These are phyloP conservation scores for Yamadazyma takamatsuzukensis DNA, from an alignment of 805 yeast genomes.

Conservation along the genomic window DNA sequence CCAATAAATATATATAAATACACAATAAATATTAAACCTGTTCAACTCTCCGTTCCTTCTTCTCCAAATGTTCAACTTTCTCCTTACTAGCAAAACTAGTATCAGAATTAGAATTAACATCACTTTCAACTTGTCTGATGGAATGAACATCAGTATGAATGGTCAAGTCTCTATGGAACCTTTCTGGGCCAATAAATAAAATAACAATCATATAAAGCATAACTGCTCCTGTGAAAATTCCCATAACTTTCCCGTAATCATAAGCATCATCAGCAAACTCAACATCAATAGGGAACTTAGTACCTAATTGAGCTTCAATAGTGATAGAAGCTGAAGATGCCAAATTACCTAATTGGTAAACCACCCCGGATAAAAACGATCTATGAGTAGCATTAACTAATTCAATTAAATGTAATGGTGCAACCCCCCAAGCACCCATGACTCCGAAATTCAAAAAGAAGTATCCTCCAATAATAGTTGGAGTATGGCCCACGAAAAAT, in stretches of 20 bases:
- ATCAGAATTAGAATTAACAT: constrained; percentile 2
- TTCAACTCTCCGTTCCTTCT: background rate
- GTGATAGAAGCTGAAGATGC: constrained; percentile 71
- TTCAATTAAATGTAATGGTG: constrained; percentile 62
- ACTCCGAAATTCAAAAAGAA: constrained; percentile 47
- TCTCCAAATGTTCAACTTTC: background rate
- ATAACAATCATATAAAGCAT: constrained; percentile 10
- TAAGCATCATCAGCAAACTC: constrained; percentile 22
- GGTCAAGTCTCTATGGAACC: constrained; percentile 11
- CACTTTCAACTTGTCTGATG: background rate
- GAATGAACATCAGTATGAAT: constrained; percentile 1
- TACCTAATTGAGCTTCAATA: constrained; percentile 63
- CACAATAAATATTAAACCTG: background rate
- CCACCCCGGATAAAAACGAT: constrained; percentile 57
- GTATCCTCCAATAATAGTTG: constrained; percentile 57
- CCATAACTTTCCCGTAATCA: constrained; percentile 52
- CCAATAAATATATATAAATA: too few species aligned
- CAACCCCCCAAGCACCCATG: constrained; percentile 74
- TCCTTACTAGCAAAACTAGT: background rate
- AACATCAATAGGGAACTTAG: constrained; percentile 48
- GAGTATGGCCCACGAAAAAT: constrained; percentile 40
- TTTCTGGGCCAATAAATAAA: constrained; percentile 11
- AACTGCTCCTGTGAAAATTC: constrained; percentile 11
- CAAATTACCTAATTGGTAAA: constrained; percentile 71
- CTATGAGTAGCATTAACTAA: constrained; percentile 51